Evolutionary conservation across 345 rosid species (phyloP), one percentile per base, ranked within the genome.

Genomic region (Turnera subulata): DNA sequence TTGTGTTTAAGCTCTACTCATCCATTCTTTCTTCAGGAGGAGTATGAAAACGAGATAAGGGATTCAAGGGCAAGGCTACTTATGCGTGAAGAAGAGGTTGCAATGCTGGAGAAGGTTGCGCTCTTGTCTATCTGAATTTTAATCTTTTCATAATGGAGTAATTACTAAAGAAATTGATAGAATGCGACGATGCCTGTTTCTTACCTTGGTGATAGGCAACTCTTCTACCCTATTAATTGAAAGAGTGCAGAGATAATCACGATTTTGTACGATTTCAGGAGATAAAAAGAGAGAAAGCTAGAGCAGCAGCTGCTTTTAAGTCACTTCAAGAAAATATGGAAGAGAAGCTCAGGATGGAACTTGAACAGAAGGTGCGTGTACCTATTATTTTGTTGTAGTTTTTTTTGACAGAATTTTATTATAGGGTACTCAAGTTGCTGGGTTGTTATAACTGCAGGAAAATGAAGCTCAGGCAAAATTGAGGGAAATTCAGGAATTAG

Each of bases 51-150:
- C 67, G 89, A 90, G 68, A 62, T 90, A 73, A 82, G 89, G 72
- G 95, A 94, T 74, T 82, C 77, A 26, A 88, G 89, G 73, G 96
- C 92, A 3, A 85, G 96, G 69, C 96, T 88, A 63, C 89, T 94
- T 40, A 94, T 94, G 99, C 87, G 61, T 63, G 80, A 84, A 16
- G 97, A 94, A 80, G 95, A 94, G 80, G 99, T 92, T 26, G 97
- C 97, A 46, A 81, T 94, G 45, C 66, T 90, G 71, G 92, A 94
- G 67, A 94, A 94, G 99, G 99, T 94, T 64, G 15, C 58, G 25
- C 33, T 35, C 11, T 39, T 53, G 62, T 61, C 35, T 25, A 29
- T 65, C 40, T 55, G 51, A 58, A 45, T 69, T 33, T 55, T 38
- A 26, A 55, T 14, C 21, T 53, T 11, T 39, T 29, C 35, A 4